These are phyloP conservation scores for Isoetes engelmannii DNA, from an alignment of 83 land plant genomes.

Conservation along the genomic window DNA sequence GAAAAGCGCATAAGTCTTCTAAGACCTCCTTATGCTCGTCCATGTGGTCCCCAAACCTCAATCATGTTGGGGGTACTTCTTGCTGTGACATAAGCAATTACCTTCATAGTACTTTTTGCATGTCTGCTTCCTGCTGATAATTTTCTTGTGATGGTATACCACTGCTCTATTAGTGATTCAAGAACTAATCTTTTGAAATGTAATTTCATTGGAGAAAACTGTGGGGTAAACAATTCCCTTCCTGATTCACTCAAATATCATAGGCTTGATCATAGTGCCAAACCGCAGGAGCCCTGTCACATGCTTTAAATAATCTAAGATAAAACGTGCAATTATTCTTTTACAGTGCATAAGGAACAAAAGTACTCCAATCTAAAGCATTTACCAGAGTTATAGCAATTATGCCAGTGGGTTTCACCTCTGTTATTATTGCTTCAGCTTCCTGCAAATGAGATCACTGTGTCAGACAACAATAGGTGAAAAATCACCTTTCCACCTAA, in stretches of 20 bases:
- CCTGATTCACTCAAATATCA: slow-evolving; percentile 3
- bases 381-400: slow-evolving; percentile 58
- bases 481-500: neutral
- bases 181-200: too few relatives aligned
- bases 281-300: neutral
- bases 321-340: neutral
- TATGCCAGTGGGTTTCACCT: slow-evolving; percentile 53
- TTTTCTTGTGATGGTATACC: too few relatives aligned
- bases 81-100: too few relatives aligned
- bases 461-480: neutral
- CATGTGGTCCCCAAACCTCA: too few relatives aligned
- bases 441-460: slow-evolving; percentile 42
- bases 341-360: neutral
- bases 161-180: too few relatives aligned
- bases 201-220: neutral
- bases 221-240: neutral
- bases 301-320: neutral
- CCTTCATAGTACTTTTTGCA: too few relatives aligned
- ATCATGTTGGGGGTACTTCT: too few relatives aligned
- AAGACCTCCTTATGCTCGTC: too few relatives aligned
- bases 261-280: neutral
- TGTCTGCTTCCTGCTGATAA: too few relatives aligned
- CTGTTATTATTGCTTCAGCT: slow-evolving; percentile 76
- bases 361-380: neutral
- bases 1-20: too few relatives aligned